Evolutionary conservation across 2,329 filamentous ascomycete species (phyloP).

Genomic region (Pseudocercospora eumusae): DNA sequence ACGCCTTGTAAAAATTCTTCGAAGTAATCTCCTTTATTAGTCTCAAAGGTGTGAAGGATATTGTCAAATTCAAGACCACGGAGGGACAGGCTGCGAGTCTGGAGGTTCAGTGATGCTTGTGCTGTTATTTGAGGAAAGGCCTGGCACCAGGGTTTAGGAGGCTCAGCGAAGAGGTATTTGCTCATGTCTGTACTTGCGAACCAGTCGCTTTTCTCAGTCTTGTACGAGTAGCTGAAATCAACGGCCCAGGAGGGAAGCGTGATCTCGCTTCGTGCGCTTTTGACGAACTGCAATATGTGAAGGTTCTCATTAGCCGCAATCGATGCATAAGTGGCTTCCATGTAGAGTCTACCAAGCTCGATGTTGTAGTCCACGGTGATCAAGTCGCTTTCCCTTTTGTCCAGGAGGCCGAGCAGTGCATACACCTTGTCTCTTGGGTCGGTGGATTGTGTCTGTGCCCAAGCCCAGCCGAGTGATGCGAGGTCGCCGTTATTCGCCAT

Average conservation of each 20-base stretch:
- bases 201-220: background rate
- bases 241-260: background rate
- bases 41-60: background rate
- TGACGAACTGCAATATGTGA: background rate
- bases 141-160: background rate
- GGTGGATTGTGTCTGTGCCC: background rate
- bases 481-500: background rate
- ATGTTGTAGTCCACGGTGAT: background rate
- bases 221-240: background rate
- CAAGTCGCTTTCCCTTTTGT: background rate
- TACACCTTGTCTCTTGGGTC: slow-evolving; percentile 18
- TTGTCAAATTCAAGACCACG: background rate
- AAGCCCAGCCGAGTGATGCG: background rate
- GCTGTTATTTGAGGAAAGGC: background rate
- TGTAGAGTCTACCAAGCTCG: background rate
- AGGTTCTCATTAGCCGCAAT: background rate
- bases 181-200: background rate
- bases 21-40: background rate
- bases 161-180: background rate
- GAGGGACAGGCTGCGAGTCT: background rate
- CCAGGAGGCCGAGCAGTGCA: slow-evolving; percentile 12
- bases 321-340: background rate
- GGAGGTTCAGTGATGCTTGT: background rate
- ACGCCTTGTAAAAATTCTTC: background rate
- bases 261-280: background rate